Percentiles rank a stretch among this genome's conserved stretches.
These are phyloP conservation scores for Globisporangium cylindrosporum DNA, from an alignment of 352 stramenopile species.

Conservation along the genomic window DNA sequence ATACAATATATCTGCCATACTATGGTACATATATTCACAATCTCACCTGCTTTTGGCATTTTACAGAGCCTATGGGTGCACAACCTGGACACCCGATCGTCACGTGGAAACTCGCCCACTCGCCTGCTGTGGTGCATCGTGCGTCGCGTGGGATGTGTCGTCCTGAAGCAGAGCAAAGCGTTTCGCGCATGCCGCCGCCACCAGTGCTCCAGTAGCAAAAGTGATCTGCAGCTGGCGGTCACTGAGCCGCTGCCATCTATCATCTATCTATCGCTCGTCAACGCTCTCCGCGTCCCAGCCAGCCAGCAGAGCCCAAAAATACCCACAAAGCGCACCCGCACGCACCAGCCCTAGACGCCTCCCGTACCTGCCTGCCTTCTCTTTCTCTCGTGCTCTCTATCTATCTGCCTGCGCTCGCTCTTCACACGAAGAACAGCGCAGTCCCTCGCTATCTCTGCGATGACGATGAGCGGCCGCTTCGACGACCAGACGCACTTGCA, in stretches of 20 bases:
- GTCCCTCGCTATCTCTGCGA: not conserved
- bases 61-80: not conserved
- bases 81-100: not conserved
- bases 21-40: not conserved
- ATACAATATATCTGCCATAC: not conserved
- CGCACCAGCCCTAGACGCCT: not conserved
- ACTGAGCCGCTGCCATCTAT: not conserved
- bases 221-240: not conserved
- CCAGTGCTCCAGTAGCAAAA: not conserved
- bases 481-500: not conserved
- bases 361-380: not conserved
- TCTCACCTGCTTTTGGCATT: not conserved
- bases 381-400: not conserved
- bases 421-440: not conserved
- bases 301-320: conserved; percentile 6
- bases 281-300: not conserved
- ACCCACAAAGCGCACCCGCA: not conserved
- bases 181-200: not conserved
- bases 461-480: conserved; percentile 9
- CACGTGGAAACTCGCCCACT: not conserved
- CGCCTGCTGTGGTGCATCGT: not conserved
- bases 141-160: not conserved
- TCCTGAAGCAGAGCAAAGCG: not conserved
- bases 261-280: not conserved
- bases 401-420: not conserved